phyloP scores from a whole-genome alignment of 129 eudicot genomes.

The Glebionis coronaria region DNA sequence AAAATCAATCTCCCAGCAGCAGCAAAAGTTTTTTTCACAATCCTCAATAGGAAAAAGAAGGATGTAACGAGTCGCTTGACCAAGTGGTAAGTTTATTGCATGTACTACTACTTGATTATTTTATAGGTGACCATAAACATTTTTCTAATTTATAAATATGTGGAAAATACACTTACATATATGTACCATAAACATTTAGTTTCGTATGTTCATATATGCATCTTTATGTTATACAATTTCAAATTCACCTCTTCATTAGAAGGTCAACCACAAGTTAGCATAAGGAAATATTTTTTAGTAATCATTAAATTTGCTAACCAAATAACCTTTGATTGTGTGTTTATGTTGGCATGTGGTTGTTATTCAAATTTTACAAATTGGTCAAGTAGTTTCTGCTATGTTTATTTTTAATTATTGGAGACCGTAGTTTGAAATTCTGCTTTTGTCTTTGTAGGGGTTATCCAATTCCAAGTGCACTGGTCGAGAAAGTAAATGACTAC shows the following conservation, averaged over 20 bases:
- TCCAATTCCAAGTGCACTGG: constrained; percentile 72
- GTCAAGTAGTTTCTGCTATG: neutral
- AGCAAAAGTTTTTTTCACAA: constrained; percentile 45
- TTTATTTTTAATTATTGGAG: neutral
- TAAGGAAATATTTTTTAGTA: too few species aligned
- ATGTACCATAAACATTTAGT: too few species aligned
- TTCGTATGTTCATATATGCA: too few species aligned
- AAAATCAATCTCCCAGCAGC: constrained; percentile 45
- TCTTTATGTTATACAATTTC: too few species aligned
- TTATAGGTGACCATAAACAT: neutral
- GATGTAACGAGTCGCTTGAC: constrained; percentile 52
- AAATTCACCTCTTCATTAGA: too few species aligned
- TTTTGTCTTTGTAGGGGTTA: constrained; percentile 62
- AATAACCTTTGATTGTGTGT: too few species aligned
- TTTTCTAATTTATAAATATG: neutral
- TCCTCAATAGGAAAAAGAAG: constrained; percentile 58
- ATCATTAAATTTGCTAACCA: too few species aligned
- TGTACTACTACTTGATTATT: neutral
- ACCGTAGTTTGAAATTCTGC: neutral
- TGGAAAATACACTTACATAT: neutral
- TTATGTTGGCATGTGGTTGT: too few species aligned
- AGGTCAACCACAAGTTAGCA: too few species aligned
- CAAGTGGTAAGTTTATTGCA: constrained; percentile 53
- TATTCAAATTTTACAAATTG: neutral
- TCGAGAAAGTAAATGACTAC: constrained; percentile 75